These are phyloP conservation scores for Cyclotella sp. DNA, from an alignment of 108 stramenopile genomes.

Conservation along the genomic window DNA sequence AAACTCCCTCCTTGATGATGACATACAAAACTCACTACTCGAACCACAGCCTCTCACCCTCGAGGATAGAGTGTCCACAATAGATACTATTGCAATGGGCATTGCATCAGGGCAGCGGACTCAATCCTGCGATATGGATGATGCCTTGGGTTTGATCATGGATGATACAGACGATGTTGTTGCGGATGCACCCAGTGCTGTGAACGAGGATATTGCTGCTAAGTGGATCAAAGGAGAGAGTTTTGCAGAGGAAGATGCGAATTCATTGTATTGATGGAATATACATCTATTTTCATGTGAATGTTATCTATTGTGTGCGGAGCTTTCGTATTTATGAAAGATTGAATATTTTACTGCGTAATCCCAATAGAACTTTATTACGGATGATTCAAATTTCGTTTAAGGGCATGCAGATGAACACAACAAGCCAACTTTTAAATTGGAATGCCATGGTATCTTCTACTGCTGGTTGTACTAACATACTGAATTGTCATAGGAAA, in stretches of 20 bases:
- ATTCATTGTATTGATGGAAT: not conserved
- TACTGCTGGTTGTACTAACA: not conserved
- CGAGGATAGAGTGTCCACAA: constrained; percentile 50
- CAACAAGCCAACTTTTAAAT: too few relatives aligned
- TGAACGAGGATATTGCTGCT: constrained; percentile 44
- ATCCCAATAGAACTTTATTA: too few relatives aligned
- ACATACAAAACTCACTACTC: constrained; percentile 53
- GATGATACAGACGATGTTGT: constrained; percentile 16
- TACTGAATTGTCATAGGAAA: not conserved
- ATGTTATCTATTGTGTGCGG: too few relatives aligned
- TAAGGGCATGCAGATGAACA: too few relatives aligned
- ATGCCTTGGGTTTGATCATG: constrained; percentile 37
- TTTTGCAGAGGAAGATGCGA: constrained; percentile 5
- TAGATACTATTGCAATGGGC: constrained; percentile 65
- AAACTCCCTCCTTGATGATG: constrained; percentile 30
- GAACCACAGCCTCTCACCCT: constrained; percentile 39
- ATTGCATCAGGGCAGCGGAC: constrained; percentile 46
- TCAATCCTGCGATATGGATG: constrained; percentile 26
- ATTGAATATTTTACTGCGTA: too few relatives aligned
- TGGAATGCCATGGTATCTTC: not conserved
- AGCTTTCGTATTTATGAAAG: too few relatives aligned
- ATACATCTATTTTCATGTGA: too few relatives aligned
- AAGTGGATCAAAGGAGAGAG: constrained; percentile 50
- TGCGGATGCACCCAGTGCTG: constrained; percentile 29
- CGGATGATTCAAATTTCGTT: too few relatives aligned